phyloP scores from a whole-genome alignment of 2,329 filamentous ascomycete genomes.

The Allantophomopsis lycopodina region DNA sequence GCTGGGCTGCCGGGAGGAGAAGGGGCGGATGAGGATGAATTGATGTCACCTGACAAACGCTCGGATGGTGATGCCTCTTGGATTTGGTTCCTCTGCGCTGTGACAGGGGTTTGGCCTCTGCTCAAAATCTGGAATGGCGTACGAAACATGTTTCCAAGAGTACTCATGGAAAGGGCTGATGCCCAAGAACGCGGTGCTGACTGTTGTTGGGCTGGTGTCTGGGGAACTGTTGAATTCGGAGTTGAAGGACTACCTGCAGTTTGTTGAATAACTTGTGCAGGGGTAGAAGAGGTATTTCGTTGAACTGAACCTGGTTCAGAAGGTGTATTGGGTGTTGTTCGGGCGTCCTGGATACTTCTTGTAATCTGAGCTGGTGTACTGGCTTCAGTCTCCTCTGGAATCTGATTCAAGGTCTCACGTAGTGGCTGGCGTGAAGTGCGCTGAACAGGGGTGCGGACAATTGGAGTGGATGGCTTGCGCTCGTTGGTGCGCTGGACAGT shows the following conservation, averaged over 20 bases:
- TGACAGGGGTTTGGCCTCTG: background rate
- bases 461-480: too few relatives aligned
- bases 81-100: too few relatives aligned
- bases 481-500: too few relatives aligned
- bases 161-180: background rate
- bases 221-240: background rate
- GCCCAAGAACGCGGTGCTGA: background rate
- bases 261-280: background rate
- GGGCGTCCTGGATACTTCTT: background rate
- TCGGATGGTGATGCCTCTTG: too few relatives aligned
- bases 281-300: background rate
- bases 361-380: background rate
- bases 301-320: background rate
- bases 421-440: too few relatives aligned
- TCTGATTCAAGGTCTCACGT: too few relatives aligned
- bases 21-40: background rate
- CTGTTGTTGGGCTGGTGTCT: background rate
- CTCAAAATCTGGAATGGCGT: background rate
- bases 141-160: background rate
- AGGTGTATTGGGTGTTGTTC: background rate
- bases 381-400: background rate
- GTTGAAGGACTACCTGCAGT: background rate
- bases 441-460: too few relatives aligned
- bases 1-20: background rate
- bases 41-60: too few relatives aligned